Base-by-base conservation (phyloP, 768 basidiomycete species). In the Boletus edulis region DNA sequence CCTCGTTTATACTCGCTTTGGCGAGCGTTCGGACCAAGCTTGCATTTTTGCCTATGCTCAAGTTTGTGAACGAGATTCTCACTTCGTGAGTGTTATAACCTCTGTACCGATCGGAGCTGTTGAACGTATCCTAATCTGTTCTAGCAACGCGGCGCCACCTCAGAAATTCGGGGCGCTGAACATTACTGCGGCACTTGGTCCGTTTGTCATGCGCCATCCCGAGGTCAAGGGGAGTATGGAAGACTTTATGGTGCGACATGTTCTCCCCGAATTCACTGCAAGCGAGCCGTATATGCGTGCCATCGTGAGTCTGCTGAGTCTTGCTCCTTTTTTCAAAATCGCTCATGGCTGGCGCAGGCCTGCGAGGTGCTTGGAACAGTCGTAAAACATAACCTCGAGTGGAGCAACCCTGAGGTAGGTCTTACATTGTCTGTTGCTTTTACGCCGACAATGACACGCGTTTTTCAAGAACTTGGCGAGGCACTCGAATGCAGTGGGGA, bases 121-220 rank as follows among this genome's bases (percentile, higher is more conserved):
- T 51, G 44, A 60, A 44, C 20, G 15, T 22, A 5, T 20, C 8
- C 11, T 29, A 29, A 29, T 29, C 29, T 50, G 4, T 24, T 40
- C 67, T 55, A 80, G 79, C n/a, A 73, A 75, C 44, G 76, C 84
- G 3, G 56, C 81, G 2, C 69, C 89, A 5, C 72, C 81, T 22
- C 86, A 94, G 59, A 82, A 85, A 44, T 95, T 89, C 62, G 94
- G 92, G 44, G 94, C 89, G 3, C 76, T 96, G 37, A 90, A 89
- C 63, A 91, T 94, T 81, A 84, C 84, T 12, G 80, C 86, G 29
- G 84, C 84, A 0, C 78, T 95, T 4, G 86, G 85, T 0, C 82
- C 83, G 0, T 86, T 87, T 74, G 87, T 94, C 62, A 87, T 93
- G 84, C 83, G 83, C 50, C 91, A 93, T 66, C 89, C 91, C 10